phyloP scores from a whole-genome alignment of 1,284 basidiomycete genomes.

The Sanghuangporus baumii region DNA sequence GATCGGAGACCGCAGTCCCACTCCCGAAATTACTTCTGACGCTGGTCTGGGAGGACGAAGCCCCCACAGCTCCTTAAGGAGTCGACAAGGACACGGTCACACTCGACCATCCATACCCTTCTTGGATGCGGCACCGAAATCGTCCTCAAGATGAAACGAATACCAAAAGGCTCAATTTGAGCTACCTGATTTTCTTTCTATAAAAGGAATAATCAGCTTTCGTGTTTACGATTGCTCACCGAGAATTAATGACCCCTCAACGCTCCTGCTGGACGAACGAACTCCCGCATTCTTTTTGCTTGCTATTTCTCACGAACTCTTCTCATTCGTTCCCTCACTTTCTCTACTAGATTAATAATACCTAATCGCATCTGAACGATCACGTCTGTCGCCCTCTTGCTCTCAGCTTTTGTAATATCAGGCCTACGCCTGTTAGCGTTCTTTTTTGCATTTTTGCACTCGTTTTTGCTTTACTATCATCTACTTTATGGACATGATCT shows the following conservation, averaged over 20 bases:
- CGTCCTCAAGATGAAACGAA: neutral
- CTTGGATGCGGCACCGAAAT: neutral
- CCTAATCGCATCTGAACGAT: neutral
- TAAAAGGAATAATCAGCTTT: neutral
- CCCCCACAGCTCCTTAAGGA: neutral
- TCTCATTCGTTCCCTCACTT: neutral
- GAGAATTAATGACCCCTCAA: neutral
- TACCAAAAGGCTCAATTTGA: too few relatives aligned
- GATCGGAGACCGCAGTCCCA: neutral
- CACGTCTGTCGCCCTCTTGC: neutral
- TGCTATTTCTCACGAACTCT: neutral
- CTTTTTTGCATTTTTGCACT: neutral
- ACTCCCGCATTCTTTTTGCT: neutral
- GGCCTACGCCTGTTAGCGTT: neutral
- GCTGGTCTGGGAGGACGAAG: neutral
- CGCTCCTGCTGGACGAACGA: neutral
- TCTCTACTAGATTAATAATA: neutral
- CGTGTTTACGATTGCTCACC: neutral
- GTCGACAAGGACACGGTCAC: neutral
- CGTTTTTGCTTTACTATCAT: neutral
- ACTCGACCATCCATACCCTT: neutral
- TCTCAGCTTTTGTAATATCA: too few relatives aligned
- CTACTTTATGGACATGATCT: neutral
- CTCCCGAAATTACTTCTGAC: neutral
- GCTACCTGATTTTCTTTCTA: too few relatives aligned